Evolutionary conservation across 441 rosid genomes (phyloP).

Genomic region (Pelargonium australe): DNA sequence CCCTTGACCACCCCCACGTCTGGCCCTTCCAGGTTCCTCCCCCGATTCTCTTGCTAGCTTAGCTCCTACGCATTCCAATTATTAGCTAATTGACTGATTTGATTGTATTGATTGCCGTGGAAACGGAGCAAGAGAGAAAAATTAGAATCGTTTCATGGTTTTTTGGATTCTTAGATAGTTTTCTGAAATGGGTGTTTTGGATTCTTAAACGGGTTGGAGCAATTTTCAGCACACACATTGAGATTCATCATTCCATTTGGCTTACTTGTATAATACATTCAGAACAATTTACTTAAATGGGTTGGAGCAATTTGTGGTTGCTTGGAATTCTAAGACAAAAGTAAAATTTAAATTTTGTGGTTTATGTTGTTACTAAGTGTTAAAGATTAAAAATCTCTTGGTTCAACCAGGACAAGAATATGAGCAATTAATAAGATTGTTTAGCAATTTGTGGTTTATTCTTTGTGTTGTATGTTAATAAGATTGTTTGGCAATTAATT

Average conservation of each 20-base stretch:
- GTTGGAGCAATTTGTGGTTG: no score
- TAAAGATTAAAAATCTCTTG: neutral
- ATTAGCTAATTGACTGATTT: neutral
- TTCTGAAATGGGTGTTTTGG: no score
- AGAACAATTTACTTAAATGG: no score
- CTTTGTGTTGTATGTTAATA: no score
- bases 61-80: neutral
- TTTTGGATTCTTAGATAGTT: no score
- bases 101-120: neutral
- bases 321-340: neutral
- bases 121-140: neutral
- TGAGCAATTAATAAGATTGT: no score
- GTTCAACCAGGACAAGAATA: neutral
- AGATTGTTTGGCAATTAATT: no score
- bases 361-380: neutral
- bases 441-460: no score
- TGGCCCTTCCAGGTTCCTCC: slow-evolving; percentile 87
- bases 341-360: neutral
- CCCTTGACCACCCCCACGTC: slow-evolving; percentile 79
- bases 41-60: neutral
- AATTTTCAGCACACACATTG: no score
- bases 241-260: no score
- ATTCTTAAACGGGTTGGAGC: no score
- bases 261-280: no score
- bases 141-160: neutral